Base-by-base conservation (phyloP, 1,284 basidiomycete genomes). In the Rhodotorula sp. region DNA sequence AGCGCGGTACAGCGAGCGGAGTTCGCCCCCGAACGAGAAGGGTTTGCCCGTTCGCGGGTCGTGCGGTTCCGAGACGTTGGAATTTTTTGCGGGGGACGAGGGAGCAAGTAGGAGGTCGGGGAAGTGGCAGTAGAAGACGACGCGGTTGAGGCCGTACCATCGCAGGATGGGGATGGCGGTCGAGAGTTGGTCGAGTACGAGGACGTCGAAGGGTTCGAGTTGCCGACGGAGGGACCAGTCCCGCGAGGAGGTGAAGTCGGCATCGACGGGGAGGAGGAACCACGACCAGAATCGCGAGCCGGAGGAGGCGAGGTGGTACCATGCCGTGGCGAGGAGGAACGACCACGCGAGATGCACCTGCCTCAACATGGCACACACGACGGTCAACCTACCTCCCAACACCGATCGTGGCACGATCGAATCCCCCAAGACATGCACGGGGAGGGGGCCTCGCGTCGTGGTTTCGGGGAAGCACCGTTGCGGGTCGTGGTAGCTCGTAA, bases 91-190 rank as follows among this genome's bases (percentile, higher is more conserved):
- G 34, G 34, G 48, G 2, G 68, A 38, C 0, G 62, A 55, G 31
- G 38, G 21, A 18, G 49, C 45, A n/a, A 97, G 85, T 0, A 97
- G 84, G 80, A 95, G 93, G 82, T 97, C 94, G 0, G 97, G 95
- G 78, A 98, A 99, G 81, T 99, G 95, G 78, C 94, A 97, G 81
- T 99, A 99, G 82, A 97, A 99, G 23, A 99, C 88, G 34, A 97
- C 90, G 2, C 92, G 87, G 16, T 87, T 91, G 18, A 85, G 84
- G 4, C 85, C 86, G 16, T 91, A 79, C 64, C 84, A 80, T 19
- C 91, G 86, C 2, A 99, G 84, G 72, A 95, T 83, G 0, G 95
- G 95, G 26, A 98, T 85, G 71, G 90, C 93, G 2, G 93, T 92
- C 2, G 92, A 92, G 28, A 98, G 87, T 80, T 98, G 95, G 82